phyloP scores from a whole-genome alignment of 768 basidiomycete species.

The Boletales sp. region DNA sequence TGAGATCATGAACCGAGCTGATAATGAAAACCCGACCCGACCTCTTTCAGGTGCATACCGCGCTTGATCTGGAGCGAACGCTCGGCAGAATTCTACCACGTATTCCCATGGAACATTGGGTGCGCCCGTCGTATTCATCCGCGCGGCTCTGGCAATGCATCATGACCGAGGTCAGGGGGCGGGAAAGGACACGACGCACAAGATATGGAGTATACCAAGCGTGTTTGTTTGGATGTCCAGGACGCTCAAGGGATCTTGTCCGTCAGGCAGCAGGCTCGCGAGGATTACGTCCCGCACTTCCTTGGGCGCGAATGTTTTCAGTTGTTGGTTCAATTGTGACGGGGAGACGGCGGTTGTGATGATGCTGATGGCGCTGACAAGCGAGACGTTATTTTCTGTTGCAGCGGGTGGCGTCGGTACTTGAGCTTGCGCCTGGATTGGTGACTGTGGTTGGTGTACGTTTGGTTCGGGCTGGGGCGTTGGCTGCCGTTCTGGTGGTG shows the following conservation, averaged over 20 bases:
- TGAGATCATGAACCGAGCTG: not conserved
- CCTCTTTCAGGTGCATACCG: slow-evolving; percentile 68
- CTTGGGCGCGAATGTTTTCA: slow-evolving; percentile 47
- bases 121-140: slow-evolving; percentile 41
- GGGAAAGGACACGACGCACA: slow-evolving; percentile 45
- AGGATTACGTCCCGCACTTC: slow-evolving; percentile 59
- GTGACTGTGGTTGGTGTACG: slow-evolving; percentile 11
- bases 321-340: slow-evolving; percentile 37
- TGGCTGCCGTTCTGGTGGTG: slow-evolving; percentile 17
- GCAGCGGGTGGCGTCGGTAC: slow-evolving; percentile 1
- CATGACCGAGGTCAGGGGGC: not conserved
- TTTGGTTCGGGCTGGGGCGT: slow-evolving; percentile 14
- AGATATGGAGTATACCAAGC: slow-evolving; percentile 64
- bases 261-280: slow-evolving; percentile 49
- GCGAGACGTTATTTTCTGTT: slow-evolving; percentile 19
- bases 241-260: slow-evolving; percentile 64
- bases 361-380: slow-evolving; percentile 41
- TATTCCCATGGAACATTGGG: slow-evolving; percentile 39
- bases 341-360: slow-evolving; percentile 44
- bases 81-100: slow-evolving; percentile 55
- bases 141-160: slow-evolving; percentile 47
- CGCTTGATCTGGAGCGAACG: slow-evolving; percentile 62
- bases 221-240: slow-evolving; percentile 57
- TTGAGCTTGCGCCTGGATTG: slow-evolving; percentile 10
- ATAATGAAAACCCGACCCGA: slow-evolving; percentile 21